These are phyloP conservation scores for Tulasnella sp. DNA, from an alignment of 768 basidiomycete species.

Conservation along the genomic window DNA sequence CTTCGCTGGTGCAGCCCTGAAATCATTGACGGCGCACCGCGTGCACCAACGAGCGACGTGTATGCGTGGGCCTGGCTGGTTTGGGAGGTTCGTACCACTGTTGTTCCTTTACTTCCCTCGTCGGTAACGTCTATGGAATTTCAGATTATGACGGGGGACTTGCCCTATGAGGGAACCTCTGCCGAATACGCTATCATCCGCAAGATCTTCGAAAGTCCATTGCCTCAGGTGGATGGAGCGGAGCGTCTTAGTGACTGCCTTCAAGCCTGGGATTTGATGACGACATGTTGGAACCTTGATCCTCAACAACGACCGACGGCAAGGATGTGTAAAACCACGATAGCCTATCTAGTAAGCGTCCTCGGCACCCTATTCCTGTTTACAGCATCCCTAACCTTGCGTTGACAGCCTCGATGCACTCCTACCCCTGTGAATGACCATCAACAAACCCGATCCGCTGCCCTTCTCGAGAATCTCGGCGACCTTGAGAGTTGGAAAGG, in stretches of 20 bases:
- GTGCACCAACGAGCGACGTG: background rate
- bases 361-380: background rate
- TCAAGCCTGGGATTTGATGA: no score
- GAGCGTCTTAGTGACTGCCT: no score
- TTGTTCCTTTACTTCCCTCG: background rate
- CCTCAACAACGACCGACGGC: no score
- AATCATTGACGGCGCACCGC: background rate
- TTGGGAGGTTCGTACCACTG: background rate
- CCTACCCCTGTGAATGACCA: background rate
- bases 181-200: no score
- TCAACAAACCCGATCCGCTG: background rate
- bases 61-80: conserved; percentile 10
- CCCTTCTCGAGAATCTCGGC: background rate
- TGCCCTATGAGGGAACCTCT: no score
- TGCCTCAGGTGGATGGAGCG: no score
- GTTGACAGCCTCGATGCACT: background rate
- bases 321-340: background rate
- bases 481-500: conserved; percentile 12
- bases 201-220: no score
- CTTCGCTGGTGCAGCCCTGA: conserved; percentile 16
- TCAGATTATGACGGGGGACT: background rate
- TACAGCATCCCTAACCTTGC: background rate
- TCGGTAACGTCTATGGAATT: background rate
- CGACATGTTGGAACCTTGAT: no score
- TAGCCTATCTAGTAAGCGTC: background rate